phyloP scores from a whole-genome alignment of 1,139 yeast genomes.

The Wickerhamomyces sp. region DNA sequence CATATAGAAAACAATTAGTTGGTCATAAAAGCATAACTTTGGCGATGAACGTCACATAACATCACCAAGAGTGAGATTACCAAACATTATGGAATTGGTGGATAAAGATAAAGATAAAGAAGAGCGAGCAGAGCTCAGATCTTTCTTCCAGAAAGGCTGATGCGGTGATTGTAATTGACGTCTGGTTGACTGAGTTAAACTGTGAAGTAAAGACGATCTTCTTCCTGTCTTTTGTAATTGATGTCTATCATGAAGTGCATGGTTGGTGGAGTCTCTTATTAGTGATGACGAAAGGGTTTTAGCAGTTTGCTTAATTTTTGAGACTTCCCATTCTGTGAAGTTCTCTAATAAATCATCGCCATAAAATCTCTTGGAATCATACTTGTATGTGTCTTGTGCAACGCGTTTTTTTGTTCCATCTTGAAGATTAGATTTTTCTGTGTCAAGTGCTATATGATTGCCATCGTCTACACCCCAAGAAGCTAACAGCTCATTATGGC shows the following conservation, averaged over 20 bases:
- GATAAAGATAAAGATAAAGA: constrained; percentile 23
- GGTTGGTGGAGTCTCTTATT: constrained; percentile 8
- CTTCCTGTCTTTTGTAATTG: constrained; percentile 7
- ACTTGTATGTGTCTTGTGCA: neutral
- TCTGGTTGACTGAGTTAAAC: constrained; percentile 16
- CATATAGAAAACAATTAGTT: too few species aligned
- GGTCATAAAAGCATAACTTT: neutral
- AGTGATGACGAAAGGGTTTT: constrained; percentile 19
- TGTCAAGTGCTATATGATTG: constrained; percentile 4
- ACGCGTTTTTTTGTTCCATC: neutral
- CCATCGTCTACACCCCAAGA: constrained; percentile 28
- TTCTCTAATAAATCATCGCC: constrained; percentile 23
- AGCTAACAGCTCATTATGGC: constrained; percentile 16
- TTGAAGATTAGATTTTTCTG: constrained; percentile 3
- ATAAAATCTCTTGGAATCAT: constrained; percentile 17
- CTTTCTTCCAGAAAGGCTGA: constrained; percentile 22
- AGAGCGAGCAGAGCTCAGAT: constrained; percentile 22
- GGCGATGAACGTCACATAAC: constrained; percentile 5
- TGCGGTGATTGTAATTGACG: constrained; percentile 8
- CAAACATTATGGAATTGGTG: constrained; percentile 23
- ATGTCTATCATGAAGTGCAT: constrained; percentile 3
- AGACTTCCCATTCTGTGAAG: constrained; percentile 20
- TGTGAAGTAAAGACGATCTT: constrained; percentile 18
- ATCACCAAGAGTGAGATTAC: constrained; percentile 18
- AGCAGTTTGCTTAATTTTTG: constrained; percentile 22